phyloP scores from a whole-genome alignment of 148 eudicot genomes.

The Heliosperma pusillum region DNA sequence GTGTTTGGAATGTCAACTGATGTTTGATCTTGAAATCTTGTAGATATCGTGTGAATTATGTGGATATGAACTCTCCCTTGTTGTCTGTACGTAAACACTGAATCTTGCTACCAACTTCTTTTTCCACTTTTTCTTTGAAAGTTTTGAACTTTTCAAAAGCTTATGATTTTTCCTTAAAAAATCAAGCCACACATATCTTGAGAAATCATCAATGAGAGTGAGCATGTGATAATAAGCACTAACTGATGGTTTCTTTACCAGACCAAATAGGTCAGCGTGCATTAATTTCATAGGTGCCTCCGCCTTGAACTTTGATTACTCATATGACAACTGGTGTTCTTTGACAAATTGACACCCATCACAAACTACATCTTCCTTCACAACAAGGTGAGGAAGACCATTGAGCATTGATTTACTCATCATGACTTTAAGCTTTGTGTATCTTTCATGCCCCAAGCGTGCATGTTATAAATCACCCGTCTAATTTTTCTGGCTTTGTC shows the following conservation, averaged over 20 bases:
- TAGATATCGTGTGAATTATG: neutral
- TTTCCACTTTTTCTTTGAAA: no score
- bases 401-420: no score
- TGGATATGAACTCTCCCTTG: neutral
- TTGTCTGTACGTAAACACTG: conserved; percentile 7
- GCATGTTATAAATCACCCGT: conserved; percentile 15
- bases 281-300: no score
- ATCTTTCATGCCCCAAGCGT: conserved; percentile 14
- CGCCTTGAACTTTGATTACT: no score
- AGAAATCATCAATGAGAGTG: no score
- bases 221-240: conserved; percentile 6
- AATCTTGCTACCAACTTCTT: no score
- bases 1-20: conserved; percentile 9
- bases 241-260: no score
- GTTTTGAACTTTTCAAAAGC: conserved; percentile 4
- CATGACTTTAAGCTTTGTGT: no score
- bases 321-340: no score
- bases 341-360: conserved; percentile 3
- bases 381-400: no score
- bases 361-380: no score
- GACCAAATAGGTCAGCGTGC: conserved; percentile 13
- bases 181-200: conserved; percentile 14
- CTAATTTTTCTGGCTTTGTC: conserved; percentile 20
- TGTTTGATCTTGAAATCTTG: no score
- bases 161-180: conserved; percentile 13